phyloP scores from a whole-genome alignment of 106 monocot species.

The Acorus calamus region DNA sequence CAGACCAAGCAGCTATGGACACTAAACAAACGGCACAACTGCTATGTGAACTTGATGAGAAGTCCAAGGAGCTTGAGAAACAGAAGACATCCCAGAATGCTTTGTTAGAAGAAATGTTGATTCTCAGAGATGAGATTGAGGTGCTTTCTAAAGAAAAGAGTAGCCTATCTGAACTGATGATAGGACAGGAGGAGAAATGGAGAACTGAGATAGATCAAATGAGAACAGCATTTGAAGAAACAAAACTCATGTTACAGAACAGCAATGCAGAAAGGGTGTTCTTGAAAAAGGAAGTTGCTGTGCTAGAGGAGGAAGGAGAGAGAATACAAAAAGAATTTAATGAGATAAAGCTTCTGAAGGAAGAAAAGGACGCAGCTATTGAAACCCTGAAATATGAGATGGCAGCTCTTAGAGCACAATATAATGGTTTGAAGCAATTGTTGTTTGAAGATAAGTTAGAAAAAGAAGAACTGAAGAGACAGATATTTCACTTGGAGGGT shows the following conservation, averaged over 20 bases:
- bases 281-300: not conserved
- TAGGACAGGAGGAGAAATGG: conserved; percentile 25
- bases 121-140: conserved; percentile 36
- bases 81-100: conserved; percentile 34
- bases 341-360: conserved; percentile 14
- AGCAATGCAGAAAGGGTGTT: conserved; percentile 15
- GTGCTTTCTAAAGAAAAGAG: conserved; percentile 35
- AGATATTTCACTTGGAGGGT: conserved; percentile 17
- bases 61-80: conserved; percentile 45
- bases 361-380: conserved; percentile 38
- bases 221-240: conserved; percentile 15
- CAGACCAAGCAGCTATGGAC: conserved; percentile 52
- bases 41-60: conserved; percentile 35
- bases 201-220: conserved; percentile 26
- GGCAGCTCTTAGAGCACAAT: conserved; percentile 20
- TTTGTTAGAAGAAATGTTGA: conserved; percentile 38
- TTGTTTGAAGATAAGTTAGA: conserved; percentile 33
- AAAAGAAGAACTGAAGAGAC: conserved; percentile 37
- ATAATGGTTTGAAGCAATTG: conserved; percentile 29
- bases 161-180: conserved; percentile 20
- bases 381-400: conserved; percentile 31
- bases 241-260: conserved; percentile 19
- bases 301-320: conserved; percentile 25
- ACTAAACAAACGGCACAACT: conserved; percentile 58
- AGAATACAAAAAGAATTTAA: conserved; percentile 29